Conservation (phyloP, 805 yeast species). For the Metschnikowia borealis region DNA sequence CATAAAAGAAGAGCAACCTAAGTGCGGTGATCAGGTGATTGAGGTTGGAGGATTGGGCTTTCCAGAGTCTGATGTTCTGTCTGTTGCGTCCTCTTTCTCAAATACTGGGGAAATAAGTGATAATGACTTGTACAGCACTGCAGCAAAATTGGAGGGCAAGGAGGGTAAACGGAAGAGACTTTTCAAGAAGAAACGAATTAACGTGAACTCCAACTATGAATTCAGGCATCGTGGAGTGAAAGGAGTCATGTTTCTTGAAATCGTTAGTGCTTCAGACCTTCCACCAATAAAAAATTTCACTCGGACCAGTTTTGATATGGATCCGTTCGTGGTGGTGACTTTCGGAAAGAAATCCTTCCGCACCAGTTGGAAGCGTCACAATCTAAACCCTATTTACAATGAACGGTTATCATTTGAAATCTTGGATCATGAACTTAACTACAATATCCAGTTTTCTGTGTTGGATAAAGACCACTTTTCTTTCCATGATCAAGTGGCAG, state of each 20-base stretch:
- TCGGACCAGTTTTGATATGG: constrained; percentile 86
- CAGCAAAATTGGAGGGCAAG: constrained; percentile 4
- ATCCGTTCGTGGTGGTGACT: constrained; percentile 89
- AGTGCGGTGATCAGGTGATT: background rate
- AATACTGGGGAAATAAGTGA: constrained; percentile 5
- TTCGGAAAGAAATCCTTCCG: constrained; percentile 85
- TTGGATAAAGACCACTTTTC: constrained; percentile 83
- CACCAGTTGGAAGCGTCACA: constrained; percentile 80
- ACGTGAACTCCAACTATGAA: constrained; percentile 27
- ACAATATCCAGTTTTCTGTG: constrained; percentile 64
- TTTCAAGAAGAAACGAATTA: constrained; percentile 6
- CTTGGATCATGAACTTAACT: constrained; percentile 58
- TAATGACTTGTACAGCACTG: constrained; percentile 7
- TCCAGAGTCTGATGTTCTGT: constrained; percentile 14
- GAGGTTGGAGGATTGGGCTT: background rate
- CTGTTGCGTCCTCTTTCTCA: constrained; percentile 11
- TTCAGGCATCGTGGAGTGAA: constrained; percentile 37
- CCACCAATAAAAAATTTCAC: constrained; percentile 75
- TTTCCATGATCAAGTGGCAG: constrained; percentile 78
- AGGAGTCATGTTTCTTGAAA: constrained; percentile 78
- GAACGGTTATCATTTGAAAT: constrained; percentile 80
- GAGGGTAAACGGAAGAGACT: constrained; percentile 5
- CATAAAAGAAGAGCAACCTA: background rate
- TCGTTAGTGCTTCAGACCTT: constrained; percentile 66
- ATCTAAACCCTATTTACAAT: constrained; percentile 75